Conservation (phyloP, 2,329 filamentous ascomycete species). For the Fusarium praegraminearum region DNA sequence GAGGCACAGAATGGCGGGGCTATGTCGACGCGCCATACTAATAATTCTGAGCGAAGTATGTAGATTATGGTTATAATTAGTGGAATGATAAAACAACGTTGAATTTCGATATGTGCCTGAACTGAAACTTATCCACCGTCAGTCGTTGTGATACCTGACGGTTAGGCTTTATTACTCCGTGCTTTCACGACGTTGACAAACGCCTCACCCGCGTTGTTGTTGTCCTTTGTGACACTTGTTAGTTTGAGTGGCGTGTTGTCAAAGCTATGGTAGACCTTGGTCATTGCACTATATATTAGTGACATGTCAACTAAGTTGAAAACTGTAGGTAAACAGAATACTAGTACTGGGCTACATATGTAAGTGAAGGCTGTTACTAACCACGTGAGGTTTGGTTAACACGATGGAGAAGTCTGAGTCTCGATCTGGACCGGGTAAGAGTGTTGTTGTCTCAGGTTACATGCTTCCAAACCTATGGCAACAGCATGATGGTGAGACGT, state of each 20-base stretch:
- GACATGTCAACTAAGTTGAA: not conserved
- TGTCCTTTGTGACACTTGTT: not conserved
- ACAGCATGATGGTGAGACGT: not conserved
- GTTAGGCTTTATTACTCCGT: not conserved
- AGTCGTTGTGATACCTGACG: not conserved
- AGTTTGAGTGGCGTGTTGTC: not conserved
- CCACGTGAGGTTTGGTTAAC: not conserved
- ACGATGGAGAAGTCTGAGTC: no score
- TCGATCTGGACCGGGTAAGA: not conserved
- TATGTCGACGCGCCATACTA: not conserved
- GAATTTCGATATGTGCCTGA: not conserved
- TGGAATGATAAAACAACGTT: not conserved
- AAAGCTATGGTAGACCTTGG: not conserved
- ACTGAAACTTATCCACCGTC: not conserved
- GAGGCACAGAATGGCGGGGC: conserved; percentile 2
- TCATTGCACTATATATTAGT: not conserved
- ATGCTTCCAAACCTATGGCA: not conserved
- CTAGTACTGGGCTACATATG: not conserved
- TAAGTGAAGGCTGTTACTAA: not conserved
- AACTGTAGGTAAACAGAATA: not conserved
- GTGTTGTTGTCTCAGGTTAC: not conserved
- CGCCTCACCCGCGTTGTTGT: not conserved
- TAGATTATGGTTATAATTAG: not conserved
- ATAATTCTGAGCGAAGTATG: not conserved
- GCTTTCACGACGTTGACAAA: not conserved